Percentiles rank a stretch among this genome's conserved stretches.
Evolutionary conservation across 768 basidiomycete genomes (phyloP).

Genomic region (Xerocomellus chrysenteron): DNA sequence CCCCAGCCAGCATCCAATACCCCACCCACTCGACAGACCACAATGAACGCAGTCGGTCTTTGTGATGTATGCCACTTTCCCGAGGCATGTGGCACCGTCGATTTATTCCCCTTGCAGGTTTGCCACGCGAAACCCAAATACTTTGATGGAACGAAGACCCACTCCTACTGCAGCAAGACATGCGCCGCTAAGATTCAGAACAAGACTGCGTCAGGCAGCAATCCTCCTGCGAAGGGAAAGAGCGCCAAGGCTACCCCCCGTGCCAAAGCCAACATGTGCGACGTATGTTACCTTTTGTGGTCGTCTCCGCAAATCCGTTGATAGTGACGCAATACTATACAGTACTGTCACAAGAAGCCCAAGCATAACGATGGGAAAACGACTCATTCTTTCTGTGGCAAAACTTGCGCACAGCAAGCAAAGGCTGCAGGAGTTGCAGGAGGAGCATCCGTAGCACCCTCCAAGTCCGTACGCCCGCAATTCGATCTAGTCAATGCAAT

Average conservation of each 20-base stretch:
- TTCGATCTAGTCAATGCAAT: slow-evolving; percentile 27
- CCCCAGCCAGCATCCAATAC: slow-evolving; percentile 19
- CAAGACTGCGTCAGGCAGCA: slow-evolving; percentile 23
- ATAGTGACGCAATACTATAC: slow-evolving; percentile 7
- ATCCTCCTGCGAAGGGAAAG: slow-evolving; percentile 29
- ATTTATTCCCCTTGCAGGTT: slow-evolving; percentile 34
- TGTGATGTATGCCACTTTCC: slow-evolving; percentile 47
- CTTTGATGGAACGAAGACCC: slow-evolving; percentile 53
- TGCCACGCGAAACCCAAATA: slow-evolving; percentile 58
- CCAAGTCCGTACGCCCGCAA: slow-evolving; percentile 31
- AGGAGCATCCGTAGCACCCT: slow-evolving; percentile 21
- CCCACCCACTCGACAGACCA: slow-evolving; percentile 16
- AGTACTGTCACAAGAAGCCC: slow-evolving; percentile 62
- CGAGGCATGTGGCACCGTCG: slow-evolving; percentile 4
- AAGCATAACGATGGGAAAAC: slow-evolving; percentile 58
- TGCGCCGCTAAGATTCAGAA: slow-evolving; percentile 51
- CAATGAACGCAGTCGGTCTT: slow-evolving; percentile 34
- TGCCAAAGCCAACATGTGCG: slow-evolving; percentile 43
- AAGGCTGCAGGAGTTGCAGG: slow-evolving; percentile 29
- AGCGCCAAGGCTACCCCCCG: slow-evolving; percentile 25
- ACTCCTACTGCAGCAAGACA: slow-evolving; percentile 58
- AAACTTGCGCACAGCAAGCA: slow-evolving; percentile 56
- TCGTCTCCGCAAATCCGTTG: background rate
- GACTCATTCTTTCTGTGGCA: slow-evolving; percentile 63
- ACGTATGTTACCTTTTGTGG: slow-evolving; percentile 38